These are phyloP conservation scores for Fremontodendron californicum DNA, from an alignment of 345 rosid genomes.

Conservation along the genomic window DNA sequence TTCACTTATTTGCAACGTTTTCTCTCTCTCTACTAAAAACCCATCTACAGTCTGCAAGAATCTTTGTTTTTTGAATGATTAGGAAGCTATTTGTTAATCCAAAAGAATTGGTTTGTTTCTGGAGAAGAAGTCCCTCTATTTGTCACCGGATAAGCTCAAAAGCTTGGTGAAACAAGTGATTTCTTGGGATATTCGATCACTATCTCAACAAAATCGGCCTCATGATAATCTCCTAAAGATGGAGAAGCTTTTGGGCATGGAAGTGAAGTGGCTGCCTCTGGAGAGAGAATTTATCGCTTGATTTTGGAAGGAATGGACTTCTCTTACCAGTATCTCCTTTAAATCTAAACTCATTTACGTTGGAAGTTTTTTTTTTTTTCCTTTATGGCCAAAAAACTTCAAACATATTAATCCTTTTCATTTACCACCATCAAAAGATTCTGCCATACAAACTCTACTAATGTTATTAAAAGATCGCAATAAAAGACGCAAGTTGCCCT, in stretches of 20 bases:
- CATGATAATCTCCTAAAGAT: constrained; percentile 25
- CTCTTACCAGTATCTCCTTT: too few relatives aligned
- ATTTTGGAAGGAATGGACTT: constrained; percentile 70
- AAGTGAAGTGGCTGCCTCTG: constrained; percentile 11
- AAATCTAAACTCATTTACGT: too few relatives aligned
- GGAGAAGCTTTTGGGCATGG: constrained; percentile 19
- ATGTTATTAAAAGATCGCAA: constrained; percentile 59
- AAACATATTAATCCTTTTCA: too few relatives aligned
- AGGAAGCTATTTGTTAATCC: neutral
- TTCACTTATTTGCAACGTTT: too few relatives aligned
- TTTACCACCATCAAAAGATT: constrained; percentile 69
- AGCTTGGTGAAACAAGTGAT: constrained; percentile 66
- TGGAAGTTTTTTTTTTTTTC: too few relatives aligned
- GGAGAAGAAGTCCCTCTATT: constrained; percentile 68
- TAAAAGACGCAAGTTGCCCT: constrained; percentile 55
- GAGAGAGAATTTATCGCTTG: constrained; percentile 52
- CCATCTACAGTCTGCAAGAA: neutral
- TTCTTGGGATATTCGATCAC: constrained; percentile 92
- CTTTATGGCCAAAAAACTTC: too few relatives aligned
- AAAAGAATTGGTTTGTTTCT: constrained; percentile 24
- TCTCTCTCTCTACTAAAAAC: too few relatives aligned
- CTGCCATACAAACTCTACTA: constrained; percentile 70
- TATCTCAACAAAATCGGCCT: constrained; percentile 66
- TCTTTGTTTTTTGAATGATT: neutral
- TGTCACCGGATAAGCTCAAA: constrained; percentile 60